A percentile compares a stretch with the other conserved stretches of the same genome.
Conservation (phyloP, 495 filamentous ascomycete genomes). For the Podospora fimiseda region DNA sequence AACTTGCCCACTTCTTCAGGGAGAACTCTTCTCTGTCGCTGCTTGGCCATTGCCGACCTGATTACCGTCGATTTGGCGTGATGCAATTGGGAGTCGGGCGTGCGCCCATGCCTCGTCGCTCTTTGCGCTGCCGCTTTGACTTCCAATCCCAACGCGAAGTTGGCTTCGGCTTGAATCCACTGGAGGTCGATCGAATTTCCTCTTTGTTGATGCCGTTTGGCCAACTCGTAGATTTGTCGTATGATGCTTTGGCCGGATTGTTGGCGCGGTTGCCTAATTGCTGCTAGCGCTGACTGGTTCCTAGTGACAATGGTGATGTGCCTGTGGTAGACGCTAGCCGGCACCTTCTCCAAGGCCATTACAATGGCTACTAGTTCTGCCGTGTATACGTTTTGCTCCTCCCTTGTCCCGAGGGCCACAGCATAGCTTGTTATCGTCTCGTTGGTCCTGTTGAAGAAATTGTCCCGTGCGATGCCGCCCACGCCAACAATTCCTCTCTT, state of each 20-base stretch:
- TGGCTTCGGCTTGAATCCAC: slow-evolving; percentile 4
- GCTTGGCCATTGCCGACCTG: not conserved
- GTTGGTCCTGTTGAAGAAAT: slow-evolving; percentile 7
- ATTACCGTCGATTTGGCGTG: not conserved
- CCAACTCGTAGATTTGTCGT: slow-evolving; percentile 7
- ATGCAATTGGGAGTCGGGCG: not conserved
- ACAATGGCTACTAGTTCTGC: slow-evolving; percentile 7
- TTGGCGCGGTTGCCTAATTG: slow-evolving; percentile 5
- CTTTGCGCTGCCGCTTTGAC: slow-evolving; percentile 5
- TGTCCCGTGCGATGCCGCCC: slow-evolving; percentile 3
- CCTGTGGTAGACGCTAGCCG: slow-evolving; percentile 2
- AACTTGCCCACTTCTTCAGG: slow-evolving; percentile 2
- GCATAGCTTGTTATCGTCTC: slow-evolving; percentile 1
- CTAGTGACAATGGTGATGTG: slow-evolving; percentile 9
- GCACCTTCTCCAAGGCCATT: slow-evolving; percentile 8
- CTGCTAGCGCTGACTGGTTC: slow-evolving; percentile 12
- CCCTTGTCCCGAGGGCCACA: slow-evolving; percentile 6
- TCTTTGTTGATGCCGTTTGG: slow-evolving; percentile 1
- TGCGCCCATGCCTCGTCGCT: slow-evolving; percentile 1
- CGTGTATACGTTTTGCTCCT: slow-evolving; percentile 11
- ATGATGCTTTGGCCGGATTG: slow-evolving; percentile 6
- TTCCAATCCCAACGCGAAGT: slow-evolving; percentile 2
- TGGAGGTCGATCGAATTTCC: slow-evolving; percentile 7
- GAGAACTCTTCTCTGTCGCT: not conserved
- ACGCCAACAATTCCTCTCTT: slow-evolving; percentile 8